These are phyloP conservation scores for Syzygium syzygioides DNA, from an alignment of 441 rosid genomes.

Conservation along the genomic window DNA sequence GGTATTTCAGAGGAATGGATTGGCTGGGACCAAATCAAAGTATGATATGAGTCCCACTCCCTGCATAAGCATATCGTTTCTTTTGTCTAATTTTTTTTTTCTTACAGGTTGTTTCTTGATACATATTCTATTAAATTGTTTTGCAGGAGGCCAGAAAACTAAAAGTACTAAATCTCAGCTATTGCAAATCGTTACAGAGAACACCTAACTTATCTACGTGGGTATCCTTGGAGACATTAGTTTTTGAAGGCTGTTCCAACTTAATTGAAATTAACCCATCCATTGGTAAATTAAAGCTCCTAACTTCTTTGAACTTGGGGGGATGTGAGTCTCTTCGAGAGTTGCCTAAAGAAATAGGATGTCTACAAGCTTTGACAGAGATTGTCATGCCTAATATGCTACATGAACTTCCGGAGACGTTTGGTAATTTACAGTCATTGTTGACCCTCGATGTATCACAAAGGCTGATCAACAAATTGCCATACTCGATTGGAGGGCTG, in stretches of 20 bases:
- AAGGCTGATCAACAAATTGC: no score
- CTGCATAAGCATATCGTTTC: background rate
- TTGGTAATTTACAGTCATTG: no score
- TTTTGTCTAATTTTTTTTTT: background rate
- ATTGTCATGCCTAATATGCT: background rate
- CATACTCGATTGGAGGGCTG: background rate
- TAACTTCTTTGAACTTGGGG: background rate
- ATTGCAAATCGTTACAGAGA: accelerated
- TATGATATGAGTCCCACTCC: background rate
- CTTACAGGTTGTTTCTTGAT: background rate
- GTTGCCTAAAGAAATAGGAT: background rate
- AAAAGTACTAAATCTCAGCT: background rate
- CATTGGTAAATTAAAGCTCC: background rate
- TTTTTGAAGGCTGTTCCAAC: background rate
- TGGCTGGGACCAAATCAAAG: background rate
- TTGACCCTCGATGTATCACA: no score
- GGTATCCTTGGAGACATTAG: background rate
- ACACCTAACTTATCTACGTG: background rate
- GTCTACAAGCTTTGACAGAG: background rate
- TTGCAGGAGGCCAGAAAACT: background rate
- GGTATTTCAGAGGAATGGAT: background rate
- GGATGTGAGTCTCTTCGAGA: background rate
- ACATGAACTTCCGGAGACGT: no score
- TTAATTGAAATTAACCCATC: background rate
- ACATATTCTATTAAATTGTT: background rate